Evolutionary conservation across 1,284 basidiomycete species (phyloP), one percentile per base, ranked within the genome.

Genomic region (Ceratobasidium sp.): DNA sequence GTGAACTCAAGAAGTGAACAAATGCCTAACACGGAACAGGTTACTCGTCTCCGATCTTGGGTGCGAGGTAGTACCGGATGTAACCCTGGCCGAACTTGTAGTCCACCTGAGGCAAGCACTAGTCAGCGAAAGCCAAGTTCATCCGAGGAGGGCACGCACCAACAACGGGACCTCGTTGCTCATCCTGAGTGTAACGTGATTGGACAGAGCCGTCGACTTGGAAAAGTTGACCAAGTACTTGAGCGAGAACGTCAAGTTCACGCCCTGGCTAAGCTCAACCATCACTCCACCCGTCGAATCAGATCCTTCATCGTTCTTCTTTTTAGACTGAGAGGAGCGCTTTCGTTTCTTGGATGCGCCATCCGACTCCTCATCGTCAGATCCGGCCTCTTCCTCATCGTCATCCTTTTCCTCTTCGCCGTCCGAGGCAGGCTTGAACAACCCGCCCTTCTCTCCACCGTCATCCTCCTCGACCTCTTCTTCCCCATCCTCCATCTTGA

Each of bases 141-240:
- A n/a, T 12, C 81, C 84, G 8, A 68, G 10, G 18, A 44, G 33
- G n/a, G 4, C 82, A 84, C 88, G 82, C 73, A 96, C 96, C 76
- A 98, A 88, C 66, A 97, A 87, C 0, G 96, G 96, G 0, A 97
- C 95, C 69, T 97, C 96, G 82, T 95, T 96, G 84, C 91, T 94
- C 92, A 97, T 93, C 90, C 94, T 93, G 60, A 97, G 88, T 82
- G 90, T 89, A 52, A 96, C 95, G 35, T 88, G 89, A 80, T 88
- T 89, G 18, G 92, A 90, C 52, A 99, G 87, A 23, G 92, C 89
- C 0, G 94, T 88, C 79, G 94, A 96, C 89, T 99, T 99, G 79
- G 96, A 92, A 85, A 99, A 99, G 88, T 98, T 98, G 85, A 94
- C 91, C 41, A 99, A 91, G 86, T 99, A 99, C 86, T 99, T 99